Evolutionary conservation across 2,329 filamentous ascomycete genomes (phyloP).

Genomic region (Phaeosphaeriaceae sp.): DNA sequence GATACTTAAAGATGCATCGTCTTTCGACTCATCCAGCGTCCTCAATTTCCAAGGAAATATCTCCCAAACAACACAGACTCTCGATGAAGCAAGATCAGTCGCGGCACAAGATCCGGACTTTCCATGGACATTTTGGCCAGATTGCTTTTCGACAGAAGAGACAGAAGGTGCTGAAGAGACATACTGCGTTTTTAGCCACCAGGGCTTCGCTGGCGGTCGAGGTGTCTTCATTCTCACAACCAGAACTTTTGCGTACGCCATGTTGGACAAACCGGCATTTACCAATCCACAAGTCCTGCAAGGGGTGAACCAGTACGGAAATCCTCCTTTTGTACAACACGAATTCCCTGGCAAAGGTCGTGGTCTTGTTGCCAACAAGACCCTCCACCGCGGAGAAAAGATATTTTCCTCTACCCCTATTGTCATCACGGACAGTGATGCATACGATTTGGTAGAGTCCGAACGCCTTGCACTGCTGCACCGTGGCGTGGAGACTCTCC

Average conservation of each 20-base stretch:
- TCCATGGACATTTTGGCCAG: constrained; percentile 44
- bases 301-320: constrained; percentile 31
- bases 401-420: constrained; percentile 45
- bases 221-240: constrained; percentile 44
- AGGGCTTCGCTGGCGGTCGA: constrained; percentile 38
- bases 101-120: constrained; percentile 30
- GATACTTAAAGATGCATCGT: constrained; percentile 29
- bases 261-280: constrained; percentile 42
- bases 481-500: constrained; percentile 37
- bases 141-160: constrained; percentile 34
- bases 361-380: constrained; percentile 44
- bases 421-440: constrained; percentile 35
- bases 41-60: constrained; percentile 27
- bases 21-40: constrained; percentile 7
- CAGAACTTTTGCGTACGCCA: constrained; percentile 30
- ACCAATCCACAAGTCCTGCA: constrained; percentile 23
- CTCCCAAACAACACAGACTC: constrained; percentile 15
- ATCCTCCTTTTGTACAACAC: constrained; percentile 37
- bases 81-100: constrained; percentile 31
- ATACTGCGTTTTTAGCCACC: constrained; percentile 40
- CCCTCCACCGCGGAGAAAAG: constrained; percentile 42
- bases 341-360: constrained; percentile 44
- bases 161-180: constrained; percentile 30
- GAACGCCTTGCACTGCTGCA: constrained; percentile 38
- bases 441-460: constrained; percentile 28